phyloP scores from a whole-genome alignment of 352 stramenopile genomes.

The Pythium volutum region DNA sequence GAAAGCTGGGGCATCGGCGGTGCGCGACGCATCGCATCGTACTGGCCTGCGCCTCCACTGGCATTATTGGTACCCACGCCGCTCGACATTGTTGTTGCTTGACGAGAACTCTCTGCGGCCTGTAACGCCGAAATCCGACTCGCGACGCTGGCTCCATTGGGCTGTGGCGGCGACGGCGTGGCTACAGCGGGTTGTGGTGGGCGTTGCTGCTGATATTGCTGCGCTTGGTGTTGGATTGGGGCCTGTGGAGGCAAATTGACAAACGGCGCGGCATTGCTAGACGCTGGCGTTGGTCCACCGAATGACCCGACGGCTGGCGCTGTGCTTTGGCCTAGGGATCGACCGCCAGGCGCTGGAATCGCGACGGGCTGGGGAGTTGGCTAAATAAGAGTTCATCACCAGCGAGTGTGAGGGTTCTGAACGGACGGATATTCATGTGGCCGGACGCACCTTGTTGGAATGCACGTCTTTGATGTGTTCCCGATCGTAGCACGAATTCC shows the following conservation, averaged over 20 bases:
- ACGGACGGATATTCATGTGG: background rate
- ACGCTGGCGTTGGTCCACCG: background rate
- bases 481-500: slow-evolving; percentile 87
- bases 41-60: slow-evolving; percentile 2
- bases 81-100: slow-evolving; percentile 16
- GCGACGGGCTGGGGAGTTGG: slow-evolving; percentile 11
- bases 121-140: slow-evolving; percentile 37
- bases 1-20: slow-evolving; percentile 15
- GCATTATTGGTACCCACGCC: background rate
- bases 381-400: background rate
- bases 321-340: background rate
- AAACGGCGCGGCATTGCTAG: background rate
- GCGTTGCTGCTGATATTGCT: slow-evolving; percentile 17
- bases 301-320: background rate
- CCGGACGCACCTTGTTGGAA: slow-evolving; percentile 39
- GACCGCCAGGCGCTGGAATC: slow-evolving; percentile 11
- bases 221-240: slow-evolving; percentile 10
- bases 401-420: background rate
- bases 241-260: slow-evolving; percentile 17
- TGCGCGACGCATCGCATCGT: slow-evolving; percentile 18
- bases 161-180: slow-evolving; percentile 31
- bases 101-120: slow-evolving; percentile 23
- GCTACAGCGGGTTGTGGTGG: slow-evolving; percentile 14
- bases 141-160: slow-evolving; percentile 11
- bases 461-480: slow-evolving; percentile 81